A percentile compares a stretch with the other conserved stretches of the same genome.
These are phyloP conservation scores for Grigorovia jiainica DNA, from an alignment of 805 yeast genomes.

Conservation along the genomic window DNA sequence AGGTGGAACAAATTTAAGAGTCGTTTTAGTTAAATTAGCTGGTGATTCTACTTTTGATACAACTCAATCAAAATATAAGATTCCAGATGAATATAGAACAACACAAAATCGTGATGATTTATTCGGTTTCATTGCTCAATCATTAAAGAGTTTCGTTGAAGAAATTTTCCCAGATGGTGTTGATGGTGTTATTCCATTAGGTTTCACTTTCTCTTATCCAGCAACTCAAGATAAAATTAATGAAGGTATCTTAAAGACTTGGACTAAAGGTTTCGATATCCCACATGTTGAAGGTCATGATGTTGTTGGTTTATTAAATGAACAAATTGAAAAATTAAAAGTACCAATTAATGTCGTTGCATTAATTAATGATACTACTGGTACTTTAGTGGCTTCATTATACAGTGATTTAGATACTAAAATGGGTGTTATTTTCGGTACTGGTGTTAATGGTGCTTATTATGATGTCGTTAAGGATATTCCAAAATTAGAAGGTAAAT, in stretches of 20 bases:
- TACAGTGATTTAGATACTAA: conserved; percentile 79
- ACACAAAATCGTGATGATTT: conserved; percentile 58
- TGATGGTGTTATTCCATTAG: conserved; percentile 58
- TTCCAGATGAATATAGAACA: conserved; percentile 70
- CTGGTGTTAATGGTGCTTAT: conserved; percentile 96
- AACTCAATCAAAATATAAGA: conserved; percentile 71
- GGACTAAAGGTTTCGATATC: conserved; percentile 97
- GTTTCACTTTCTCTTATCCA: conserved; percentile 92
- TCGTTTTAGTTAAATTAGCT: conserved; percentile 70
- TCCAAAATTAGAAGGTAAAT: conserved; percentile 68
- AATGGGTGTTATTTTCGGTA: conserved; percentile 93
- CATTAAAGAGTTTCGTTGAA: conserved; percentile 57
- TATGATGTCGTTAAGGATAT: conserved; percentile 64
- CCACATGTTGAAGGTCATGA: conserved; percentile 87
- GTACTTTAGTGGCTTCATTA: conserved; percentile 90
- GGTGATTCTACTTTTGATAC: conserved; percentile 81
- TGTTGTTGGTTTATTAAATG: conserved; percentile 84
- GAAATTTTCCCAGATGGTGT: conserved; percentile 63
- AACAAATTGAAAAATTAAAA: conserved; percentile 49
- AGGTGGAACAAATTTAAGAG: conserved; percentile 95
- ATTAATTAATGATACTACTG: conserved; percentile 90
- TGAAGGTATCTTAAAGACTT: conserved; percentile 78
- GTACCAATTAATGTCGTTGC: conserved; percentile 84
- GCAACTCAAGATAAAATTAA: conserved; percentile 72
- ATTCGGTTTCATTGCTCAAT: conserved; percentile 77